phyloP scores from a whole-genome alignment of 2,329 filamentous ascomycete species.

The Xylaria sp. region DNA sequence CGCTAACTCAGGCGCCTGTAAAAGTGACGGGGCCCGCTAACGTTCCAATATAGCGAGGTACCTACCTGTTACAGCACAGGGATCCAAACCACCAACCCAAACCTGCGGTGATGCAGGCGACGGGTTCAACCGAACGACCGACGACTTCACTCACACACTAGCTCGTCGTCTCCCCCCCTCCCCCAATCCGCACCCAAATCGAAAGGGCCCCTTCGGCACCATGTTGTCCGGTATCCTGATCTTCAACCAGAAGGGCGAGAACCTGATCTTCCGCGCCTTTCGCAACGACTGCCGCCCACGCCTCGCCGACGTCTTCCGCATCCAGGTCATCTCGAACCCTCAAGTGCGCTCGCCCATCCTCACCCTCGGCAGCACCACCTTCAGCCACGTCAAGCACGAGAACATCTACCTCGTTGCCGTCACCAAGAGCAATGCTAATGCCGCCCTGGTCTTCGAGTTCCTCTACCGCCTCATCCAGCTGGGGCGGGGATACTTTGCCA shows the following conservation, averaged over 20 bases:
- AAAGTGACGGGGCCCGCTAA: background rate
- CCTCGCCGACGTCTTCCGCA: slow-evolving; percentile 98
- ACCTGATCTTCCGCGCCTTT: slow-evolving; percentile 99
- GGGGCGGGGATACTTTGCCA: slow-evolving; percentile 96
- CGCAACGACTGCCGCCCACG: slow-evolving; percentile 97
- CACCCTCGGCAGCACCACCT: slow-evolving; percentile 96
- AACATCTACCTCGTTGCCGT: slow-evolving; percentile 98
- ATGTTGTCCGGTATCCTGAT: slow-evolving; percentile 98
- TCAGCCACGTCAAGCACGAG: slow-evolving; percentile 99
- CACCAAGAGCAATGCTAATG: slow-evolving; percentile 99
- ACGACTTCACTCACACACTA: background rate
- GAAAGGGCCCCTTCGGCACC: slow-evolving; percentile 48
- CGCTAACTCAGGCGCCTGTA: background rate
- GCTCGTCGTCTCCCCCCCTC: background rate
- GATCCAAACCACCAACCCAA: slow-evolving; percentile 1
- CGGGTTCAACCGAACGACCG: background rate
- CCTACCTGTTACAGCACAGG: background rate
- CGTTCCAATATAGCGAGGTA: background rate
- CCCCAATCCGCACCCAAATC: background rate
- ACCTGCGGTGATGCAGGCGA: slow-evolving; percentile 1
- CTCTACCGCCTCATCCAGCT: slow-evolving; percentile 90
- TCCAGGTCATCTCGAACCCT: slow-evolving; percentile 98
- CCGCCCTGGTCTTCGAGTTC: slow-evolving; percentile 97
- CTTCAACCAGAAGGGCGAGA: slow-evolving; percentile 99
- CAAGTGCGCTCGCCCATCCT: slow-evolving; percentile 97